phyloP scores from a whole-genome alignment of 1,139 yeast species.

The Pichia terricola region DNA sequence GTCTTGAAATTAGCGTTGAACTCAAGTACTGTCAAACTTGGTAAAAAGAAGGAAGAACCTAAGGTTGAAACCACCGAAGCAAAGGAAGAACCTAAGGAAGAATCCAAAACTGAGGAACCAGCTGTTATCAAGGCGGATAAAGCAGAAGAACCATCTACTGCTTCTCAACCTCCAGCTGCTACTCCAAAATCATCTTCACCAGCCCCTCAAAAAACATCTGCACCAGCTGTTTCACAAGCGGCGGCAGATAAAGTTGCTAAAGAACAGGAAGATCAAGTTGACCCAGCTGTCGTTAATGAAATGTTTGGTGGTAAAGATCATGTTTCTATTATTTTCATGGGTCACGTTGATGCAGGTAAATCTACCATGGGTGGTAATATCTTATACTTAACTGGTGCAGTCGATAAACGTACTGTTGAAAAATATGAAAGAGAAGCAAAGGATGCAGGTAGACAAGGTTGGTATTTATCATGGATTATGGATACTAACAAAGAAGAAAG shows the following conservation, averaged over 20 bases:
- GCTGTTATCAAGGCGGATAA: not conserved
- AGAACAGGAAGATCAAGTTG: conserved; percentile 80
- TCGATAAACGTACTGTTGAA: conserved; percentile 98
- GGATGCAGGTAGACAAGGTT: conserved; percentile 99
- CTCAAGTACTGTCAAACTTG: conserved; percentile 54
- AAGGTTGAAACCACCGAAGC: conserved; percentile 19
- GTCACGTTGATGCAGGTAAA: conserved; percentile 99
- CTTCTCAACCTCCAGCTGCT: conserved; percentile 12
- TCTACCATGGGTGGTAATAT: conserved; percentile 99
- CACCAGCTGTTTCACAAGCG: conserved; percentile 4
- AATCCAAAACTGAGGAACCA: conserved; percentile 9
- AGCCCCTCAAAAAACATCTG: not conserved
- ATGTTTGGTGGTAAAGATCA: conserved; percentile 97
- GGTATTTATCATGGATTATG: conserved; percentile 99
- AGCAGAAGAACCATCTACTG: conserved; percentile 3
- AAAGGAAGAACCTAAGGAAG: conserved; percentile 19
- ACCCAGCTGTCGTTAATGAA: conserved; percentile 80
- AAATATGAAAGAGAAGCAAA: conserved; percentile 97
- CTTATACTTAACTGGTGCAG: conserved; percentile 87
- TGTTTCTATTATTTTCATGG: conserved; percentile 94
- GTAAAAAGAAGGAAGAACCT: conserved; percentile 37
- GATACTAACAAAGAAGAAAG: conserved; percentile 98
- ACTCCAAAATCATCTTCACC: conserved; percentile 9
- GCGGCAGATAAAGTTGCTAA: conserved; percentile 30
- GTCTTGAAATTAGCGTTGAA: conserved; percentile 59